Evolutionary conservation across 2,329 filamentous ascomycete species (phyloP).

Genomic region (Emmonsiellopsis sp.): DNA sequence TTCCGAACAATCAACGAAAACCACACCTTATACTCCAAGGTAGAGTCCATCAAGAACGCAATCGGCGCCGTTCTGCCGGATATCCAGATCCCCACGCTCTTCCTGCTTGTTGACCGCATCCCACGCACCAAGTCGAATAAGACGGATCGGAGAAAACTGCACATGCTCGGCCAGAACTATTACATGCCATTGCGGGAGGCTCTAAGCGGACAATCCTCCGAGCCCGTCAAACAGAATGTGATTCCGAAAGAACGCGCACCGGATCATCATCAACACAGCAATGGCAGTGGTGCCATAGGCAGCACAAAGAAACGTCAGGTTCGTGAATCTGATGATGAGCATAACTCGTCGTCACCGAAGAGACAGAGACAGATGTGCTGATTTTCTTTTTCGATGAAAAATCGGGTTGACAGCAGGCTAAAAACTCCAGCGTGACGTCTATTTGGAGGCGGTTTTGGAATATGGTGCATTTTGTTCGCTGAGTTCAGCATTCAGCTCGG

Average conservation of each 20-base stretch:
- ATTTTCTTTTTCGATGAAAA: background rate
- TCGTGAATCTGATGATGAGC: background rate
- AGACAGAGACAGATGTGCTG: background rate
- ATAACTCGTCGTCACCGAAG: background rate
- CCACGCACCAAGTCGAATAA: slow-evolving; percentile 1
- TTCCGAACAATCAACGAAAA: slow-evolving; percentile 1
- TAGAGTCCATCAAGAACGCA: background rate
- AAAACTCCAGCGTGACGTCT: background rate
- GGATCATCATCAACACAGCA: background rate
- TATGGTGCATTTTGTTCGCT: slow-evolving; percentile 2
- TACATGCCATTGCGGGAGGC: slow-evolving; percentile 1
- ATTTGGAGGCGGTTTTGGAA: slow-evolving; percentile 1
- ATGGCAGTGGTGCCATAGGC: background rate
- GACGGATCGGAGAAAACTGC: slow-evolving; percentile 1
- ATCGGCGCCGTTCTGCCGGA: background rate
- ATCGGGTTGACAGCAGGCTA: background rate
- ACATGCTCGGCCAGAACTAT: slow-evolving; percentile 1
- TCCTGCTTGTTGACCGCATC: slow-evolving; percentile 1
- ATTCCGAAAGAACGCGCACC: background rate
- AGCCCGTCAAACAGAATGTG: background rate
- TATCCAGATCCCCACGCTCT: slow-evolving; percentile 1
- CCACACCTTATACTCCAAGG: background rate
- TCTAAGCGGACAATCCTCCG: background rate
- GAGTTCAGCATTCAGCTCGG: no score
- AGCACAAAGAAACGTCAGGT: slow-evolving; percentile 3